A percentile compares a stretch with the other conserved stretches of the same genome.
These are phyloP conservation scores for Pulveroboletus frians DNA, from an alignment of 768 basidiomycete genomes.

Conservation along the genomic window DNA sequence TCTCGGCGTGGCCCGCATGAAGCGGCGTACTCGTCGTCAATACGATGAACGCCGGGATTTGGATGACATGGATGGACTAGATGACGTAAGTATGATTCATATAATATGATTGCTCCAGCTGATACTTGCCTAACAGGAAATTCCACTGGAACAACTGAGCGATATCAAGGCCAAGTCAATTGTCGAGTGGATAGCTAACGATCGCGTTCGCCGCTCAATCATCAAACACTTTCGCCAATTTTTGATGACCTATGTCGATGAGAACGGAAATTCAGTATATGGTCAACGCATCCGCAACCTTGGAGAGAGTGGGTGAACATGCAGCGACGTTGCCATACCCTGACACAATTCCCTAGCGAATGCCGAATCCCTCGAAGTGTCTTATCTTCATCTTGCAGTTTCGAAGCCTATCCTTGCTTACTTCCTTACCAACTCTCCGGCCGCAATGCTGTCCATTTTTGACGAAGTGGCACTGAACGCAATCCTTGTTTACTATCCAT, in stretches of 20 bases:
- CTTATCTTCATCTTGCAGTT: conserved; percentile 88
- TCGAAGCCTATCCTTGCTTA: conserved; percentile 96
- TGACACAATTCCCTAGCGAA: conserved; percentile 55
- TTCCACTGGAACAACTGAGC: conserved; percentile 91
- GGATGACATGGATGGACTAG: conserved; percentile 86
- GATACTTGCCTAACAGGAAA: conserved; percentile 51
- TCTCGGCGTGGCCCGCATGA: conserved; percentile 65
- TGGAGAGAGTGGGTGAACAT: conserved; percentile 73
- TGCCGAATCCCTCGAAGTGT: conserved; percentile 95
- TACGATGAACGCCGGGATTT: conserved; percentile 90
- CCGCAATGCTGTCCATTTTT: conserved; percentile 89
- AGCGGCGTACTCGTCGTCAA: conserved; percentile 76
- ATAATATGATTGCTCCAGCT: conserved; percentile 5
- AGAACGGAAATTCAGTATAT: conserved; percentile 86
- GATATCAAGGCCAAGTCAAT: conserved; percentile 98
- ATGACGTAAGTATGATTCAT: conserved; percentile 56
- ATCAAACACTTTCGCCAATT: conserved; percentile 92
- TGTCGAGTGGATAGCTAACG: conserved; percentile 94
- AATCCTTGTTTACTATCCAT: conserved; percentile 92
- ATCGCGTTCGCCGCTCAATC: conserved; percentile 86
- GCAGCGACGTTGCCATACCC: conserved; percentile 4
- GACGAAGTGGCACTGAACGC: conserved; percentile 93
- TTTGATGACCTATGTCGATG: conserved; percentile 93
- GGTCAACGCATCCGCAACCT: conserved; percentile 89
- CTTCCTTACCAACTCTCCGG: conserved; percentile 93